These are phyloP conservation scores for Fusarium goolgardi DNA, from an alignment of 2,329 filamentous ascomycete genomes.

Conservation along the genomic window DNA sequence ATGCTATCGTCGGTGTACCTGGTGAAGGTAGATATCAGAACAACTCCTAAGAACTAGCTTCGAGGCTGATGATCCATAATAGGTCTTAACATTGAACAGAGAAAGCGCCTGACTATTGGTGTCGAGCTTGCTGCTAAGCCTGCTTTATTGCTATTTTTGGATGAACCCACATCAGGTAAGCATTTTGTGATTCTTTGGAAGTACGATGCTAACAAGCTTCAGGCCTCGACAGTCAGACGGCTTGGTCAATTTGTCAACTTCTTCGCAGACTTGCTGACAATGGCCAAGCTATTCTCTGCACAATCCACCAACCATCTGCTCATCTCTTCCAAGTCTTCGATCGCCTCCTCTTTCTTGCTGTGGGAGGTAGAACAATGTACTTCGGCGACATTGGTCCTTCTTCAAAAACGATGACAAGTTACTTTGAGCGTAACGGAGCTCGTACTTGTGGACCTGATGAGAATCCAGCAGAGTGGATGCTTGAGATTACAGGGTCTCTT, in stretches of 20 bases:
- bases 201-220: not conserved
- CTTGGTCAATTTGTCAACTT: slow-evolving; percentile 77
- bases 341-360: slow-evolving; percentile 64
- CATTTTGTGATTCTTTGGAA: accelerated
- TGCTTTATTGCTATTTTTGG: slow-evolving; percentile 77
- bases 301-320: slow-evolving; percentile 60
- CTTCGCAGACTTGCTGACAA: slow-evolving; percentile 70
- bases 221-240: slow-evolving; percentile 75
- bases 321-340: slow-evolving; percentile 62
- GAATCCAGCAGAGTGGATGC: slow-evolving; percentile 77
- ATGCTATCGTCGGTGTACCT: slow-evolving; percentile 65
- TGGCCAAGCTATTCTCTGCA: slow-evolving; percentile 59
- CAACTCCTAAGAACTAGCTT: not conserved
- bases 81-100: slow-evolving; percentile 56
- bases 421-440: slow-evolving; percentile 72
- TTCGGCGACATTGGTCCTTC: slow-evolving; percentile 61
- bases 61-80: not conserved
- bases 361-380: slow-evolving; percentile 68
- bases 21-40: slow-evolving; percentile 59
- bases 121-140: slow-evolving; percentile 81
- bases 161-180: slow-evolving; percentile 78
- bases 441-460: slow-evolving; percentile 62
- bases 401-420: slow-evolving; percentile 57
- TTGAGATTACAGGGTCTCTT: slow-evolving; percentile 56
- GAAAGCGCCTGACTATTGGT: slow-evolving; percentile 75